Evolutionary conservation across 2,329 filamentous ascomycete genomes (phyloP), one percentile per base, ranked within the genome.

Genomic region (Calonectria leucothoes): DNA sequence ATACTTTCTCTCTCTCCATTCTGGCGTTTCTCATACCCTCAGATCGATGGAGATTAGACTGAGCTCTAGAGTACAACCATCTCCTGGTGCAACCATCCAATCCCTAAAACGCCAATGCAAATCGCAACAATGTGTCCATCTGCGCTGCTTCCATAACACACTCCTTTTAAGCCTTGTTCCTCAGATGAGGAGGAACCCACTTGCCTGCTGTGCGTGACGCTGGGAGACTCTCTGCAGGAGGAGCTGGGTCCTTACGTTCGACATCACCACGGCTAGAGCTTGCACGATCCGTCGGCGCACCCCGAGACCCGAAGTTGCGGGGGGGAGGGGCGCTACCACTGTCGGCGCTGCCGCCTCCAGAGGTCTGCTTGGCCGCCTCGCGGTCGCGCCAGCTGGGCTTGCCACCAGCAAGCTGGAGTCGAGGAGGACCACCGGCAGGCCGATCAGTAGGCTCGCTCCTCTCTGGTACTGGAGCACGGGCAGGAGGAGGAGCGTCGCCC

Each of bases 371-470:
- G 73, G 87, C 85, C 65, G 91, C 91, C 84, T 95, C 90, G 80
- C 93, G 92, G 37, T 95, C 93, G 83, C 94, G 92, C 94, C 94
- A 95, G 79, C 89, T 91, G 69, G 91, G 88, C 86, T 92, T 93
- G 82, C 83, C 87, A 78, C 91, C 90, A 73, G 90, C 85, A 68
- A 95, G 89, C 67, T 87, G 84, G 74, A 95, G 87, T 75, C 88
- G 89, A 48, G 93, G 93, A 59, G 92, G 92, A 49, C 88, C 90
- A 72, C 85, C 79, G 78, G 79, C 73, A 48, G 84, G 80, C 52
- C 82, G 81, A 75, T 91, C 87, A 70, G 86, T 83, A 31, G 90
- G 88, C 42, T 90, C 88, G 67, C 86, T 83, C 66, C 87, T 85
- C 78, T 89, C 88, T 76, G 83, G 80, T 71, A 83, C 73, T 25